Evolutionary conservation across 768 basidiomycete species (phyloP), one percentile per base, ranked within the genome.

Genomic region (Termitomyces sp.): DNA sequence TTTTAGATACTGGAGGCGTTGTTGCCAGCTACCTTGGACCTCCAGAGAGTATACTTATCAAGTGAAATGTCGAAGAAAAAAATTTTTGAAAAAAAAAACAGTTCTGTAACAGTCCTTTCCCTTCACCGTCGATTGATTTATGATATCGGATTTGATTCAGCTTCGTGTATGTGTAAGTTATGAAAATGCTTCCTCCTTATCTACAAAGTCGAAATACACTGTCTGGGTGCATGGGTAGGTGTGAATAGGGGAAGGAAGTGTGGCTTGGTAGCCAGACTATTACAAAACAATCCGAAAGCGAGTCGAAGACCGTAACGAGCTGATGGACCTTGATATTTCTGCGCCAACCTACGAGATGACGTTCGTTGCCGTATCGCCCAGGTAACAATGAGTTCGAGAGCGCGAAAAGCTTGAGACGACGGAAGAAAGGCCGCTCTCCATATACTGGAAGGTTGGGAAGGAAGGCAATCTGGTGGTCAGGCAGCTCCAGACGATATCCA

Each of bases 21-120:
- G 62, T 69, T 47, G 69, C 78, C 0, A 85, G 83, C 61, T 88
- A 86, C 65, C 74, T 88, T 34, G 86, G 86, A 7, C 85, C 85
- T 34, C 84, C 85, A 2, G 86, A 87, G 68, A 84, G 83, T 65
- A 58, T 75, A 36, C 53, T 64, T 37, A 65, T 71, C 34, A 59
- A 53, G 53, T 65, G 44, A 61, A 48, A 30, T 14, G 40, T 16
- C 2, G 8, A n/a, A 10, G 10, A 32, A 30, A 33, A 5, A 6
- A 16, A 24, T 14, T 5, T 3, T 10, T 20, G 12, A 14, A 24
- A 6, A 14, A 24, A 5, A 14, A 27, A 18, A 16, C 3, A 8
- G 6, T 27, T 18, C 16, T 45, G 14, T 27, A 45, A 18, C 1
- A 27, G 5, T 24, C n/a, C n/a, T n/a, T n/a, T n/a, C n/a, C n/a